Conservation (phyloP, 768 basidiomycete species). For the Russula olivacea region DNA sequence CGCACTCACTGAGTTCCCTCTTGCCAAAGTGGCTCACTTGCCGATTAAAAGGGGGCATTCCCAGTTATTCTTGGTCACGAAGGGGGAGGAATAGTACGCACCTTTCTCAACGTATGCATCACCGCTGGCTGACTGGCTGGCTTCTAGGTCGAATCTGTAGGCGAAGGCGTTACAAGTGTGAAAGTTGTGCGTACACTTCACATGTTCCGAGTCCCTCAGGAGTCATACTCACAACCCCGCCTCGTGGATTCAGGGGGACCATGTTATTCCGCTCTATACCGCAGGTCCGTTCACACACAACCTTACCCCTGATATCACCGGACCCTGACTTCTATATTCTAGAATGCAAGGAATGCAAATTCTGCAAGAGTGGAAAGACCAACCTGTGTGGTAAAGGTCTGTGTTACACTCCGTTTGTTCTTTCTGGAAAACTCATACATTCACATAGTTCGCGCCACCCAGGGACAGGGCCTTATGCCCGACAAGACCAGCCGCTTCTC, state of each 20-base stretch:
- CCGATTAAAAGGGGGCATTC: conserved; percentile 61
- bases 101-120: conserved; percentile 1
- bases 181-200: conserved; percentile 39
- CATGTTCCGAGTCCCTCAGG: background rate
- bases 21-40: background rate
- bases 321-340: conserved; percentile 6
- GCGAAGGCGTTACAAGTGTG: conserved; percentile 86
- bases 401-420: conserved; percentile 3
- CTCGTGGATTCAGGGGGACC: conserved; percentile 59
- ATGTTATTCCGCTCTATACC: conserved; percentile 95
- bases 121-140: conserved; percentile 28
- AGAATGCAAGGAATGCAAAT: conserved; percentile 96
- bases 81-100: conserved; percentile 79
- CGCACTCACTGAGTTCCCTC: background rate
- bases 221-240: conserved; percentile 3
- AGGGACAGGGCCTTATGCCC: conserved; percentile 94
- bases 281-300: conserved; percentile 48
- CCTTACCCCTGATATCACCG: background rate
- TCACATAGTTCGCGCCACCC: conserved; percentile 74
- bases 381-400: conserved; percentile 94
- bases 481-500: conserved; percentile 86
- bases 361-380: conserved; percentile 97
- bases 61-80: conserved; percentile 94
- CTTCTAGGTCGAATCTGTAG: conserved; percentile 87
- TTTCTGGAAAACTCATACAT: background rate